Evolutionary conservation across 176 grass and related monocot species (phyloP), one percentile per base, ranked within the genome.

Genomic region (Avena atlantica): DNA sequence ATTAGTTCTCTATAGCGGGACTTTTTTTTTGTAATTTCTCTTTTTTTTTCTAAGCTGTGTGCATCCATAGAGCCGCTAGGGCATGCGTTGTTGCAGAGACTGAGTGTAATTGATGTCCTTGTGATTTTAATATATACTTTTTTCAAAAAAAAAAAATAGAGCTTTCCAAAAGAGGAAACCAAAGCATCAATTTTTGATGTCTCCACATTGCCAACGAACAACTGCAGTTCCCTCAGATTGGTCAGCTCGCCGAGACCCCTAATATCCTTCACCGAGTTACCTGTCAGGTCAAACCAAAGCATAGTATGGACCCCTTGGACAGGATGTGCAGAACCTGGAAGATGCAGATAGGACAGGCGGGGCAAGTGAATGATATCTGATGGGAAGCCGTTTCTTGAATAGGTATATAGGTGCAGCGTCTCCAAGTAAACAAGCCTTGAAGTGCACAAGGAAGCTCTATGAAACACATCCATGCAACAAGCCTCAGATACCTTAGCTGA

Each of bases 401-500:
- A 3, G 4, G 14, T 14, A 8, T 16, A 8, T 36, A 37, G 29
- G 12, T 68, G 6, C 29, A 36, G 14, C 7, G 65, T 68, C 29
- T 68, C 65, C 34, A 70, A 70, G 36, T 70, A 70, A 70, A 42
- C 67, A 31, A 16, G 27, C 27, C 27, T 67, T 21, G 0, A 68
- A 68, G 14, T 68, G 15, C 6, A 17, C 12, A 16, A 17, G 65
- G 65, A 29, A 68, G 14, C 12, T 36, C 6, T 68, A 68, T 7
- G 5, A 0, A 6, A 68, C 6, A 0, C 7, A 0, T 2, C 2
- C 0, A 0, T 8, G 6, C 7, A 1, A 0, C 5, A 56, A 68
- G 14, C 29, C 0, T 36, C 29, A 68, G 2, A 68, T 34, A 68
- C 29, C 31, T 40, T 0, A 70, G 31, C 2, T 10, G 16, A 70